These are phyloP conservation scores for Pseudoscleropodium purum DNA, from an alignment of 225 moss, liverwort and hornwort species.

Conservation along the genomic window DNA sequence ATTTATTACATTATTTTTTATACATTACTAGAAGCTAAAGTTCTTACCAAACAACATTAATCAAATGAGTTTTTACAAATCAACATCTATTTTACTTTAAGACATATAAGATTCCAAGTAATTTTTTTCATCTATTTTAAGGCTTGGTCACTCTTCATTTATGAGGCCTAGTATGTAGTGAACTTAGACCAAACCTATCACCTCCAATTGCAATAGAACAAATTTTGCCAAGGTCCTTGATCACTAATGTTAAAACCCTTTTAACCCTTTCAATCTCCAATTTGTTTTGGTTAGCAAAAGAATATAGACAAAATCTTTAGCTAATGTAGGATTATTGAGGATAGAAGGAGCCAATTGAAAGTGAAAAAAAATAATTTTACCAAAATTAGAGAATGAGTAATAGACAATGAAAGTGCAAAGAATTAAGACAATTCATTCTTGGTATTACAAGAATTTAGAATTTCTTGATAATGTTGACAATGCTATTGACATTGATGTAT, in stretches of 20 bases:
- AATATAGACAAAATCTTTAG: background rate
- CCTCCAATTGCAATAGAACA: background rate
- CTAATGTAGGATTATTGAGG: background rate
- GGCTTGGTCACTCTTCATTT: background rate
- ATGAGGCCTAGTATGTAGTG: background rate
- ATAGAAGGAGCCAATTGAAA: background rate
- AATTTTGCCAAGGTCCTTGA: background rate
- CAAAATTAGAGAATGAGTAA: background rate
- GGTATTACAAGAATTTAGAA: background rate
- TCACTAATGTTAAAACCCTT: background rate
- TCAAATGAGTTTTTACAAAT: background rate
- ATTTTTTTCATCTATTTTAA: background rate
- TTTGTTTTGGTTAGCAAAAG: background rate
- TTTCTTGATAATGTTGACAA: background rate
- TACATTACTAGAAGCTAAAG: background rate
- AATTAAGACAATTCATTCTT: accelerated
- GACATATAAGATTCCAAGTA: background rate
- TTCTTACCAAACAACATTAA: accelerated
- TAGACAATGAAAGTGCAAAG: background rate
- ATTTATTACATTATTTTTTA: background rate
- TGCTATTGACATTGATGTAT: background rate
- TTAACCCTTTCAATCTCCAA: accelerated
- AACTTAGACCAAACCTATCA: accelerated
- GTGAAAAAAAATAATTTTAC: accelerated
- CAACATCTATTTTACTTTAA: background rate